Evolutionary conservation across 306 rosid genomes (phyloP).

Genomic region (Lotus japonicus): DNA sequence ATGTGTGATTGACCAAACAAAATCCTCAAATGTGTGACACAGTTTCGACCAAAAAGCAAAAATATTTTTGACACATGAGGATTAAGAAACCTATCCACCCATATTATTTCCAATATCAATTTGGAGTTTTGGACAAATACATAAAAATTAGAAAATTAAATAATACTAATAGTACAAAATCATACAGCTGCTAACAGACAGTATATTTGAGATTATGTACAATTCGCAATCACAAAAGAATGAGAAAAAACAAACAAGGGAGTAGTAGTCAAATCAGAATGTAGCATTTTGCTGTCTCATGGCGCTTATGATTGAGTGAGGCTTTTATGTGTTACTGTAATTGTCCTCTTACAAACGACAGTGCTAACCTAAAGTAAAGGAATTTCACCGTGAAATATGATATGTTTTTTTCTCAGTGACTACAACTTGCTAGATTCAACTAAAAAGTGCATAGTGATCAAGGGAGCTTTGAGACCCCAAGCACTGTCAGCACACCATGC

Average conservation of each 20-base stretch:
- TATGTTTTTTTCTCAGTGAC: not conserved
- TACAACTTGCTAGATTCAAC: not conserved
- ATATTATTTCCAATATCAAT: not conserved
- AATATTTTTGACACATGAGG: not conserved
- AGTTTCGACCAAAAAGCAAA: too few species aligned
- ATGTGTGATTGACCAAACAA: not conserved
- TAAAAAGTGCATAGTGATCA: not conserved
- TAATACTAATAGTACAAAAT: not conserved
- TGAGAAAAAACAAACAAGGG: not conserved
- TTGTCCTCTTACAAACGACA: too few species aligned
- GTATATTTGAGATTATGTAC: not conserved
- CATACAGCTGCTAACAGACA: not conserved
- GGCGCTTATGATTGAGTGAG: too few species aligned
- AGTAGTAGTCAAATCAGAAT: not conserved
- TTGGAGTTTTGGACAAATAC: not conserved
- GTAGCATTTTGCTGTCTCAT: not conserved
- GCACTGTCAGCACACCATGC: constrained; percentile 32
- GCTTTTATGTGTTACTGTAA: too few species aligned
- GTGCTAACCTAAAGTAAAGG: too few species aligned
- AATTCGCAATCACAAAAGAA: constrained; percentile 6
- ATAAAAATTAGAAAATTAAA: not conserved
- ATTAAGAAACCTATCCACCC: not conserved
- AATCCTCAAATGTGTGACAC: too few species aligned
- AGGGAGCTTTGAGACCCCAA: not conserved
- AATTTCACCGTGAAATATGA: not conserved